Conservation (phyloP, 306 rosid species). For the Gillenia trifoliata region DNA sequence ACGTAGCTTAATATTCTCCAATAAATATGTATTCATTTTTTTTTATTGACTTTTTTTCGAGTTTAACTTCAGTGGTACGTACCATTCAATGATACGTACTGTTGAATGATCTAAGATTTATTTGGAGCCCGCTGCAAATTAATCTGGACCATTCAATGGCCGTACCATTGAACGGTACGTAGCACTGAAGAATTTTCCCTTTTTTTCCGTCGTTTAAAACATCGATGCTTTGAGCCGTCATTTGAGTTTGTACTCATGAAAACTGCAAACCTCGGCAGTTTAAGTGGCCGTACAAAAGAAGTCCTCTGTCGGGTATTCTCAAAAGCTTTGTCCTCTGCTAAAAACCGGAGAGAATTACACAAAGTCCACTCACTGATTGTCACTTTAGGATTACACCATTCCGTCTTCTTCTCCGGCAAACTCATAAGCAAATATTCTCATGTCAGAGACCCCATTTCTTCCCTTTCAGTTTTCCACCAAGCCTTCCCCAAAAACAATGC, state of each 20-base stretch:
- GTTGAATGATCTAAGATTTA: no score
- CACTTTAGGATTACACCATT: conserved; percentile 16
- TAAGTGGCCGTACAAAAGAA: neutral
- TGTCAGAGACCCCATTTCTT: conserved; percentile 25
- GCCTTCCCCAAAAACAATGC: conserved; percentile 19
- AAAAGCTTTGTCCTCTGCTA: conserved; percentile 19
- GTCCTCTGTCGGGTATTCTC: conserved; percentile 6
- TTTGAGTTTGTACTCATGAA: conserved; percentile 4
- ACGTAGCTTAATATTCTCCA: no score
- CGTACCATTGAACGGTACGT: no score
- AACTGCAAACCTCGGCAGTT: neutral
- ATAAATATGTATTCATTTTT: no score
- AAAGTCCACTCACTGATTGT: conserved; percentile 21
- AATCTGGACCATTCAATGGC: no score
- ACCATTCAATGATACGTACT: no score
- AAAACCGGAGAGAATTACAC: conserved; percentile 12
- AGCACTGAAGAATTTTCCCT: no score
- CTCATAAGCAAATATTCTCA: conserved; percentile 31
- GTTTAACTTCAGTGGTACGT: no score
- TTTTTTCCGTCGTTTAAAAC: no score
- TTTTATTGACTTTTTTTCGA: no score
- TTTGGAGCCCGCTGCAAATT: no score
- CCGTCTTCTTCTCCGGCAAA: conserved; percentile 26
- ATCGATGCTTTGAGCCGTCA: neutral
- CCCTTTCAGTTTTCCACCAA: conserved; percentile 23